phyloP scores from a whole-genome alignment of 768 basidiomycete species.

The Tulasnella sp. region DNA sequence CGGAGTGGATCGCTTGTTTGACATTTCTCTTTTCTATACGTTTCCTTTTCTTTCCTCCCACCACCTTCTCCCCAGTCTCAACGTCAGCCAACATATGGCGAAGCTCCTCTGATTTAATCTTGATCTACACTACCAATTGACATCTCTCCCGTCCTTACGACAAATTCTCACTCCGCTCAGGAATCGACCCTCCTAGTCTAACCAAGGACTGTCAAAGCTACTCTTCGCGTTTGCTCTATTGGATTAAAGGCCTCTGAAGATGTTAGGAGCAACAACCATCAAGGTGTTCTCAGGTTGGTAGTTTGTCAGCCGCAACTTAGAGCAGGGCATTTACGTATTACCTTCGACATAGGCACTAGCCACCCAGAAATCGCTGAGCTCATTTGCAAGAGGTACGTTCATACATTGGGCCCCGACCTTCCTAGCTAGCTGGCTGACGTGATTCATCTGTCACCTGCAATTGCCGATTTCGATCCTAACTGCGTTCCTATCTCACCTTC shows the following conservation, averaged over 20 bases:
- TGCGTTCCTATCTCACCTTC: neutral
- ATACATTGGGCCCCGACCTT: slow-evolving; percentile 2
- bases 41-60: neutral
- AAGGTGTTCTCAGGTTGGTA: slow-evolving; percentile 45
- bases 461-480: neutral
- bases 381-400: slow-evolving; percentile 71
- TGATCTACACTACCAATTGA: no score
- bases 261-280: slow-evolving; percentile 46
- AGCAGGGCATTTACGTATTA: slow-evolving; percentile 6
- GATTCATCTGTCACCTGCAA: neutral
- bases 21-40: neutral
- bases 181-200: no score
- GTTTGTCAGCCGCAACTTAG: slow-evolving; percentile 4
- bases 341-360: slow-evolving; percentile 69
- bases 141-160: no score
- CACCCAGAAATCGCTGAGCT: slow-evolving; percentile 92
- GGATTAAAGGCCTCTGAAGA: no score
- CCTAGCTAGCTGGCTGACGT: slow-evolving; percentile 7
- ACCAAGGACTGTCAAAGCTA: no score
- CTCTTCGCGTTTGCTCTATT: no score
- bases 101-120: no score
- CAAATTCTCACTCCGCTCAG: no score
- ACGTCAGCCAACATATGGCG: no score
- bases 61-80: no score
- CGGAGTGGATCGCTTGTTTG: neutral